Evolutionary conservation across 23 red algal species (phyloP).

Genomic region (Chondrus crispus): DNA sequence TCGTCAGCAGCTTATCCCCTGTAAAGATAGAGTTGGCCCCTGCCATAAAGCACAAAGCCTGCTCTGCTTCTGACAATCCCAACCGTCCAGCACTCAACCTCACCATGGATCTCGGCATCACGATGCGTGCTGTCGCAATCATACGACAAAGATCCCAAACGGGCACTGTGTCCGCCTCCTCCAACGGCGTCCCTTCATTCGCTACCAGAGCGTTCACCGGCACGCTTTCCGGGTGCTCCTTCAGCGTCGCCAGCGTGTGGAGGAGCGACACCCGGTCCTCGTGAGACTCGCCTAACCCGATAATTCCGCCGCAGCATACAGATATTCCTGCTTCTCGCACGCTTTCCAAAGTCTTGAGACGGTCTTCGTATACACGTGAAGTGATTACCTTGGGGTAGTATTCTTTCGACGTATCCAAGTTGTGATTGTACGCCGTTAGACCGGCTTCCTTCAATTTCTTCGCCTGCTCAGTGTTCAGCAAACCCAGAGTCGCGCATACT

Average conservation of each 20-base stretch:
- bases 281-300: conserved; percentile 93
- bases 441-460: conserved; percentile 82
- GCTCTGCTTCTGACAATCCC: conserved; percentile 75
- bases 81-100: conserved; percentile 93
- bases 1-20: conserved; percentile 96
- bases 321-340: conserved; percentile 93
- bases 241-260: conserved; percentile 93
- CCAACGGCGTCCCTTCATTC: conserved; percentile 94
- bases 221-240: conserved; percentile 95
- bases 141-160: conserved; percentile 92
- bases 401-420: conserved; percentile 88
- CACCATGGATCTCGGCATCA: conserved; percentile 97
- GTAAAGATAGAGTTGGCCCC: conserved; percentile 99
- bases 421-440: conserved; percentile 99
- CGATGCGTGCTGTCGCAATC: conserved; percentile 92
- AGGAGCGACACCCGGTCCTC: conserved; percentile 88
- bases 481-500: conserved; percentile 93
- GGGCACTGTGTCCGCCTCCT: conserved; percentile 73
- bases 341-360: conserved; percentile 77
- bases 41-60: conserved; percentile 96
- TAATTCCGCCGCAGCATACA: conserved; percentile 97
- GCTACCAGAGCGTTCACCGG: conserved; percentile 95
- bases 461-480: conserved; percentile 91
- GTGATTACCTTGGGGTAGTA: conserved; percentile 88
- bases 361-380: conserved; percentile 83